Evolutionary conservation across 75 land plant species (phyloP).

Genomic region (Isoetes taiwanensis): DNA sequence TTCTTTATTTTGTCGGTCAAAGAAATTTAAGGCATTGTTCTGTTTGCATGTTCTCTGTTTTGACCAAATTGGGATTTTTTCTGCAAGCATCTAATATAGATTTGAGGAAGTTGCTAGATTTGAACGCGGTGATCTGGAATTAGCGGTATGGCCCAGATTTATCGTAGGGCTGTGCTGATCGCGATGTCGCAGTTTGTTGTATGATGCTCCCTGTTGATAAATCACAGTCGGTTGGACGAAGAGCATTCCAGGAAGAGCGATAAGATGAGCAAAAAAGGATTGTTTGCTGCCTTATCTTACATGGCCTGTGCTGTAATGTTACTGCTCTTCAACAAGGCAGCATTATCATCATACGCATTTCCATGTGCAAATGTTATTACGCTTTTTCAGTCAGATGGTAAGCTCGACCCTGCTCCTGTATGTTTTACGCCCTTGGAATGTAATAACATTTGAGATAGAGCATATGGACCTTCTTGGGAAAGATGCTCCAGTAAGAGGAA

Average conservation of each 20-base stretch:
- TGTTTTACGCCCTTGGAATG: conserved; percentile 41
- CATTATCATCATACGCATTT: conserved; percentile 75
- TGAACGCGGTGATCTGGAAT: too few relatives aligned
- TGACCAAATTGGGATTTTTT: too few relatives aligned
- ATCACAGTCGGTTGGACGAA: too few relatives aligned
- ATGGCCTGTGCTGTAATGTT: conserved; percentile 63
- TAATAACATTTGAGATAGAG: conserved; percentile 47
- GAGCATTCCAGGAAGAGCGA: conserved; percentile 9
- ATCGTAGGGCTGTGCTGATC: too few relatives aligned
- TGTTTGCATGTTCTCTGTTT: too few relatives aligned
- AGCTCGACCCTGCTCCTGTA: conserved; percentile 58
- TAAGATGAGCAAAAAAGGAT: conserved; percentile 17
- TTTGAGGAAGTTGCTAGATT: too few relatives aligned
- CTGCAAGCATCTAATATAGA: too few relatives aligned
- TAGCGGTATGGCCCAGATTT: too few relatives aligned
- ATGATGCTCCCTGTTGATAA: too few relatives aligned
- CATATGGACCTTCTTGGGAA: conserved; percentile 19
- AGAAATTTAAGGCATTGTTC: too few relatives aligned
- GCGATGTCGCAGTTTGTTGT: too few relatives aligned
- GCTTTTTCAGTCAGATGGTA: conserved; percentile 89
- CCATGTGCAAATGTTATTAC: conserved; percentile 93
- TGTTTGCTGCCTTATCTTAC: conserved; percentile 27
- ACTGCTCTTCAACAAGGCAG: conserved; percentile 94
- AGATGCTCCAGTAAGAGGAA: conserved; percentile 20
- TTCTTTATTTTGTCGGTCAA: too few relatives aligned